Percentiles rank a stretch among this genome's conserved stretches.
Conservation (phyloP, 1,139 yeast species). For the Debaryomycetaceae sp. region DNA sequence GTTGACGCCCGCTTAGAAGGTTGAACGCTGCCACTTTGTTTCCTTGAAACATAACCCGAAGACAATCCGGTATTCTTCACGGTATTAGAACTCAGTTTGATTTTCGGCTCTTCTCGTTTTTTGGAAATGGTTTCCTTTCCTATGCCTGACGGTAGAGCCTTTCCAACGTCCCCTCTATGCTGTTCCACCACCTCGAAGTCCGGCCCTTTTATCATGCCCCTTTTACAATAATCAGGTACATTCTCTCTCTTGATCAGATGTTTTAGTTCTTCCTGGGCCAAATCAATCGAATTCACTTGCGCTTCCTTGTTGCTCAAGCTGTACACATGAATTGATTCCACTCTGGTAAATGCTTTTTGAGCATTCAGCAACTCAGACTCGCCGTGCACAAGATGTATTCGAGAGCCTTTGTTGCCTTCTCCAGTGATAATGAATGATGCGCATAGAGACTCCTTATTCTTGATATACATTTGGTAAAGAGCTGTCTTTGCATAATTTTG, state of each 20-base stretch:
- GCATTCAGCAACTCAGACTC: constrained; percentile 15
- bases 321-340: constrained; percentile 32
- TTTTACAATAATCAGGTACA: constrained; percentile 17
- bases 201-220: constrained; percentile 39
- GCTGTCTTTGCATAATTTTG: constrained; percentile 26
- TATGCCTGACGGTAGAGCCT: not conserved
- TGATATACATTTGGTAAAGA: constrained; percentile 28
- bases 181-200: constrained; percentile 12
- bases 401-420: constrained; percentile 8
- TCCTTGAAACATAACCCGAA: constrained; percentile 28
- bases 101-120: not conserved
- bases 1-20: constrained; percentile 7
- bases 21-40: constrained; percentile 10
- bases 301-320: constrained; percentile 19
- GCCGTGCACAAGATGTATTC: constrained; percentile 21
- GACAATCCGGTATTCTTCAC: constrained; percentile 17
- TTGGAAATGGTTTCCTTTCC: not conserved
- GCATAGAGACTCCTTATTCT: constrained; percentile 26
- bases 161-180: not conserved
- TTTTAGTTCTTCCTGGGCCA: constrained; percentile 29
- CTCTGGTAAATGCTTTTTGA: constrained; percentile 15
- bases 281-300: constrained; percentile 17
- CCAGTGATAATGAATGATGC: constrained; percentile 39
- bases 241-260: constrained; percentile 16
- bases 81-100: constrained; percentile 7